These are phyloP conservation scores for Solidago caesia DNA, from an alignment of 129 eudicot species.

Conservation along the genomic window DNA sequence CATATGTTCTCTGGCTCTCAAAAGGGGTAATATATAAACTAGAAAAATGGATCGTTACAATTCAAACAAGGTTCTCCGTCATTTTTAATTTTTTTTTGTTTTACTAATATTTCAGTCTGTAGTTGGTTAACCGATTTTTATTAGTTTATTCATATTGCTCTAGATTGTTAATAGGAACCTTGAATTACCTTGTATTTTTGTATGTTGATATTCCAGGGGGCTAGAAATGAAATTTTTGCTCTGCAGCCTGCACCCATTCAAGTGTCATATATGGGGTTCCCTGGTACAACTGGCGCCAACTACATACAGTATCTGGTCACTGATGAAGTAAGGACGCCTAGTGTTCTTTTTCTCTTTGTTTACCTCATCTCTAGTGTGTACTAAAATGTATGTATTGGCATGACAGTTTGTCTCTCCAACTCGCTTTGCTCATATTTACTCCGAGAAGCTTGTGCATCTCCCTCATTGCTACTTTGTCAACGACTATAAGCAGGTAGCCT, in stretches of 20 bases:
- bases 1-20: background rate
- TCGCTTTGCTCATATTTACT: conserved; percentile 69
- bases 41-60: background rate
- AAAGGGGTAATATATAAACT: background rate
- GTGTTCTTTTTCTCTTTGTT: background rate
- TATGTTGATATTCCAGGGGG: conserved; percentile 58
- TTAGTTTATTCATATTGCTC: conserved; percentile 1
- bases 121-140: background rate
- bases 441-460: conserved; percentile 94
- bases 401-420: conserved; percentile 93
- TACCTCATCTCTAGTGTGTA: background rate
- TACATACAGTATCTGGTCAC: conserved; percentile 90
- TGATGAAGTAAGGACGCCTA: conserved; percentile 64
- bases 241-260: conserved; percentile 98
- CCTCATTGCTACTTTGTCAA: conserved; percentile 97
- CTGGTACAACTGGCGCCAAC: conserved; percentile 92
- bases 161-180: conserved; percentile 3
- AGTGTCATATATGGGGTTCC: conserved; percentile 98
- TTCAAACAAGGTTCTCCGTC: background rate
- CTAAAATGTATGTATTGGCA: background rate
- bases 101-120: background rate
- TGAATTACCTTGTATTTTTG: conserved; percentile 5
- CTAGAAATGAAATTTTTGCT: conserved; percentile 96
- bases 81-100: background rate
- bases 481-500: conserved; percentile 87